phyloP scores from a whole-genome alignment of 2,329 filamentous ascomycete species.

The Diaporthe capsici region DNA sequence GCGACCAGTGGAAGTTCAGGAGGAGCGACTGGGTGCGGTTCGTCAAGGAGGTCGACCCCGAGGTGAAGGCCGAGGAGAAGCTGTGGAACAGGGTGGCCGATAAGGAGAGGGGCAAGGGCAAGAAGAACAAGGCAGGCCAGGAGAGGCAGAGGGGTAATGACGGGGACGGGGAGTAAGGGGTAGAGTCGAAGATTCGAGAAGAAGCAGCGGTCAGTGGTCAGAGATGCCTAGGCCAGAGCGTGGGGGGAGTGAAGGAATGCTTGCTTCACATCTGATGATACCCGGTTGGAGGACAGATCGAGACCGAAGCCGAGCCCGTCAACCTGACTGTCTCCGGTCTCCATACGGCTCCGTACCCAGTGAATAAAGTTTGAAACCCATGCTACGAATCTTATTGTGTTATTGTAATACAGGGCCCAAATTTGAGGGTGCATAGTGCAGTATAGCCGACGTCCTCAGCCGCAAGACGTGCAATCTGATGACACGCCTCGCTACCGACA shows the following conservation, averaged over 20 bases:
- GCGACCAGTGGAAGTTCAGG: conserved; percentile 69
- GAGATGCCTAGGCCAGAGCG: conserved; percentile 32
- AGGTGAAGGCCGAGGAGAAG: conserved; percentile 41
- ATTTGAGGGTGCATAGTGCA: not conserved
- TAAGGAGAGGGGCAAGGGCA: conserved; percentile 34
- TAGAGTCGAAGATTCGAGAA: not conserved
- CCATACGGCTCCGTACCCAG: not conserved
- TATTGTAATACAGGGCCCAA: not conserved
- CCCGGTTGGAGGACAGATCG: conserved; percentile 14
- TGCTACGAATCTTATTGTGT: not conserved
- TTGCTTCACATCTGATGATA: conserved; percentile 24
- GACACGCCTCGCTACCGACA: conserved; percentile 23
- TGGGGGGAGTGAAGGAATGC: conserved; percentile 15
- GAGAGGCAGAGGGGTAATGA: conserved; percentile 15
- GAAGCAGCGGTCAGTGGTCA: conserved; percentile 33
- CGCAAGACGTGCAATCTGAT: too few relatives aligned
- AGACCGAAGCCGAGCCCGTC: not conserved
- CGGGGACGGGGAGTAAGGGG: conserved; percentile 9
- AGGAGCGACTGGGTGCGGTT: conserved; percentile 69
- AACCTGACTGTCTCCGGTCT: not conserved
- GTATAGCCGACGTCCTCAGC: not conserved
- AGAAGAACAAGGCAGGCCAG: conserved; percentile 7
- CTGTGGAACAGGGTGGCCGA: conserved; percentile 38
- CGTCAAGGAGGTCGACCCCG: conserved; percentile 65
- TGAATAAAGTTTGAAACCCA: conserved; percentile 20